A percentile compares a stretch with the other conserved stretches of the same genome.
Conservation (phyloP, 306 rosid species). For the Glycine latifolia region DNA sequence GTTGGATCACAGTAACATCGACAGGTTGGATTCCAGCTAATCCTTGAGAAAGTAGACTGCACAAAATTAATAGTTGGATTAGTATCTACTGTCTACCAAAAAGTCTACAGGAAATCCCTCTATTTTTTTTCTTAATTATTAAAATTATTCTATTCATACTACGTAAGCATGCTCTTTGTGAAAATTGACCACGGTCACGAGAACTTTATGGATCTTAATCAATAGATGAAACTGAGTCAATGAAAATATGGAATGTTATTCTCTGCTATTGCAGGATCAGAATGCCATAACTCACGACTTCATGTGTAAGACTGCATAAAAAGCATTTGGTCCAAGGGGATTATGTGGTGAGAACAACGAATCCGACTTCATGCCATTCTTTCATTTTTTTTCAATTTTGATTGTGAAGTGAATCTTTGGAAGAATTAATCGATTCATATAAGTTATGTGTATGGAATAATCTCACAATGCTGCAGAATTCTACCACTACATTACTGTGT, state of each 20-base stretch:
- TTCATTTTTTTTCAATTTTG: neutral
- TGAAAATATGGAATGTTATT: neutral
- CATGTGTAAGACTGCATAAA: neutral
- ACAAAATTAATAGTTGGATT: constrained; percentile 19
- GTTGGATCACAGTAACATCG: constrained; percentile 65
- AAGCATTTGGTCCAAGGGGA: neutral
- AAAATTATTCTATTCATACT: neutral
- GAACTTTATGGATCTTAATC: neutral
- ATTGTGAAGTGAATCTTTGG: neutral
- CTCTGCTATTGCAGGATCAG: constrained; percentile 20
- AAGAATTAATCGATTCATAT: constrained; percentile 25
- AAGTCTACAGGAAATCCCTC: constrained; percentile 1
- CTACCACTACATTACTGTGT: constrained; percentile 38
- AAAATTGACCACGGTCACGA: too few relatives aligned
- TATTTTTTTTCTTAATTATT: neutral
- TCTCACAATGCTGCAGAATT: neutral
- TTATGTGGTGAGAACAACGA: neutral
- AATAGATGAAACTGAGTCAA: constrained; percentile 7
- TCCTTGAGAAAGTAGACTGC: constrained; percentile 74
- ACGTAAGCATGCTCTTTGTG: neutral
- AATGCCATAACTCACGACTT: constrained; percentile 6
- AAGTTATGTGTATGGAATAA: constrained; percentile 19
- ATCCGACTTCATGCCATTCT: constrained; percentile 5
- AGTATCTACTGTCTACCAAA: constrained; percentile 25
- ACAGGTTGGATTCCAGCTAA: constrained; percentile 77